Evolutionary conservation across 176 grass and related monocot species (phyloP).

Genomic region (Aegilops sharonensis): DNA sequence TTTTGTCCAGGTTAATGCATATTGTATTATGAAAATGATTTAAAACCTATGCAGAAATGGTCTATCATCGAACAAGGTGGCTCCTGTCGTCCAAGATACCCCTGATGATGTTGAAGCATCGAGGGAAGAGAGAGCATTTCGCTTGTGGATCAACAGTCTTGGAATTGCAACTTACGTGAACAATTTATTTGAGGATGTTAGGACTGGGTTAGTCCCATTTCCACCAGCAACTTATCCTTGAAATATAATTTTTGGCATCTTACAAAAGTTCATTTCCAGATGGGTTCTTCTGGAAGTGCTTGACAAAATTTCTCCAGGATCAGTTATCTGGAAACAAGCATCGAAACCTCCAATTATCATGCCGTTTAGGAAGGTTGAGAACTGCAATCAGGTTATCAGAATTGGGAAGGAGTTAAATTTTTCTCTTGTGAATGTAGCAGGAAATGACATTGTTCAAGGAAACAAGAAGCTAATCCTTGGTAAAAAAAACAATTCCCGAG

Average conservation of each 20-base stretch:
- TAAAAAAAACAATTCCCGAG: not conserved
- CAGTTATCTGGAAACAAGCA: conserved; percentile 86
- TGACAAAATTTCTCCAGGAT: conserved; percentile 88
- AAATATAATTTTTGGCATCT: conserved; percentile 7
- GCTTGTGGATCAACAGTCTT: conserved; percentile 97
- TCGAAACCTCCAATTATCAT: conserved; percentile 97
- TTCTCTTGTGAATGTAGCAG: conserved; percentile 90
- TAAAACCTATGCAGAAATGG: conserved; percentile 76
- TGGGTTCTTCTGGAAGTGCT: conserved; percentile 96
- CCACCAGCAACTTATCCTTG: not conserved
- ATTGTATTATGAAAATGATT: conserved; percentile 16
- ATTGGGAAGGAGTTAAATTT: conserved; percentile 85
- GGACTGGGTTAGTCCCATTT: conserved; percentile 61
- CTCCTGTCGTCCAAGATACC: conserved; percentile 39
- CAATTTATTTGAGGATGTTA: conserved; percentile 97
- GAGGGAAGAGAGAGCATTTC: conserved; percentile 89
- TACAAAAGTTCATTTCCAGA: conserved; percentile 44
- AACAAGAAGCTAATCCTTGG: conserved; percentile 96
- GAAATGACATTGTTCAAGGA: conserved; percentile 99
- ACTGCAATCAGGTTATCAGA: conserved; percentile 86
- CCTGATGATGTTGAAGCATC: conserved; percentile 85
- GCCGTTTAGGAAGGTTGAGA: conserved; percentile 98
- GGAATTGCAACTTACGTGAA: conserved; percentile 91
- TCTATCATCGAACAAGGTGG: conserved; percentile 59
- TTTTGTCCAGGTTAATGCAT: not conserved